Conservation (phyloP, 768 basidiomycete genomes). For the Calocybe cyanea region DNA sequence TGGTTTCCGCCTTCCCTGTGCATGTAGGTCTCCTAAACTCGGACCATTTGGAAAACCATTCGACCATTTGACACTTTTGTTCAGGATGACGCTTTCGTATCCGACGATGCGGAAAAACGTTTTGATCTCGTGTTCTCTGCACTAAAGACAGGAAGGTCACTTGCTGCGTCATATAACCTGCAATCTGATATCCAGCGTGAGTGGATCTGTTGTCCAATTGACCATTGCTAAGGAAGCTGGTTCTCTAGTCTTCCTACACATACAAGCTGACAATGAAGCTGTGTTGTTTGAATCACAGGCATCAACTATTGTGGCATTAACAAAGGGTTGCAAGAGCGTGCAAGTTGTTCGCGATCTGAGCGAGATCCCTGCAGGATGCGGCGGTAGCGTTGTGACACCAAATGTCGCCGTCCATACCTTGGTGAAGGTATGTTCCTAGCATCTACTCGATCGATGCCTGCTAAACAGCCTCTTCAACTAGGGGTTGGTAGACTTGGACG, state of each 20-base stretch:
- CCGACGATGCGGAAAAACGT: constrained; percentile 70
- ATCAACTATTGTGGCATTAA: constrained; percentile 73
- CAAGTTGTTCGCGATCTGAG: constrained; percentile 58
- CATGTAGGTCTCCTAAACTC: constrained; percentile 46
- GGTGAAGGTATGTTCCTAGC: constrained; percentile 60
- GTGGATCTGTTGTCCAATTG: constrained; percentile 17
- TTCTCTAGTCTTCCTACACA: constrained; percentile 69
- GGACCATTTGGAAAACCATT: background rate
- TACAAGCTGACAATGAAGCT: constrained; percentile 59
- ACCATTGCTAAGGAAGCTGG: constrained; percentile 6
- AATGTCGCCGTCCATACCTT: constrained; percentile 78
- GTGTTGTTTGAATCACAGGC: constrained; percentile 68
- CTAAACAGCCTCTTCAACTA: constrained; percentile 24
- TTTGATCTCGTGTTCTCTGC: constrained; percentile 85
- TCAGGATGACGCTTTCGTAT: constrained; percentile 60
- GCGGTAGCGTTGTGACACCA: constrained; percentile 73
- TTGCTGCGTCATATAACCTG: constrained; percentile 87
- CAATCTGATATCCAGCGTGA: constrained; percentile 80
- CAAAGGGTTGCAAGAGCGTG: constrained; percentile 82
- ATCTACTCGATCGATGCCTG: background rate
- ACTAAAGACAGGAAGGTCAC: constrained; percentile 75
- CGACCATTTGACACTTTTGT: background rate
- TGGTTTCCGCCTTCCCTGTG: constrained; percentile 82
- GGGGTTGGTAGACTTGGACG: constrained; percentile 88
- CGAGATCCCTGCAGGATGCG: constrained; percentile 87